Conservation (phyloP, 192 early-diverging fungal genomes). For the Coemansia sp. region DNA sequence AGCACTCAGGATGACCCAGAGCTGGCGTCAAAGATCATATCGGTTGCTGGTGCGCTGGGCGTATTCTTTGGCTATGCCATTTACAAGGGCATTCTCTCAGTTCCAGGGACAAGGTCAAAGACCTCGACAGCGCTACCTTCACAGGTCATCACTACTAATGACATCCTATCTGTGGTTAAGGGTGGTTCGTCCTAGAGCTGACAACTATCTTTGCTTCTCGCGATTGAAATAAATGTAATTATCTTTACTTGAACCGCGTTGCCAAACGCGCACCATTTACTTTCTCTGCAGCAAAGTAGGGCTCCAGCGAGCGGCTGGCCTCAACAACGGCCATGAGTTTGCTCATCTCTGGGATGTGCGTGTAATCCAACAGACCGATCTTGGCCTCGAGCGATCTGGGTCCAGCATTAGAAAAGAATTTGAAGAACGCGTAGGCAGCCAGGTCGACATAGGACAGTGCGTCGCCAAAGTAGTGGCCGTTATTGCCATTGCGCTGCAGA, state of each 20-base stretch:
- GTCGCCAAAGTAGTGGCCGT: conserved; percentile 56
- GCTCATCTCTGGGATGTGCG: conserved; percentile 25
- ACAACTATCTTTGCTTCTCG: background rate
- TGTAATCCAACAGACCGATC: background rate
- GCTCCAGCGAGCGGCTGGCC: background rate
- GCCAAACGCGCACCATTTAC: conserved; percentile 1
- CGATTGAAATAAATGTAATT: background rate
- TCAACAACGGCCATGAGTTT: conserved; percentile 40
- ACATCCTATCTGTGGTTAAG: conserved; percentile 5
- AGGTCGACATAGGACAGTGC: conserved; percentile 51
- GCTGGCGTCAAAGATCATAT: conserved; percentile 21
- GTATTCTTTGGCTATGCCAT: conserved; percentile 46
- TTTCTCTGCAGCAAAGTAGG: conserved; percentile 2
- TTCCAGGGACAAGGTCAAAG: background rate
- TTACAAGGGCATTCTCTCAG: conserved; percentile 36
- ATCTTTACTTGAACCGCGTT: conserved; percentile 14
- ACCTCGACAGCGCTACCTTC: background rate
- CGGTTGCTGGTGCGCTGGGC: conserved; percentile 26
- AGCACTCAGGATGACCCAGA: conserved; percentile 15
- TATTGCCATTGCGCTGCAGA: conserved; percentile 58
- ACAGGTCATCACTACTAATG: conserved; percentile 3
- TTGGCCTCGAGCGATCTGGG: conserved; percentile 6
- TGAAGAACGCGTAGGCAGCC: conserved; percentile 29
- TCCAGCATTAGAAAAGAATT: conserved; percentile 7
- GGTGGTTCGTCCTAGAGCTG: background rate